phyloP scores from a whole-genome alignment of 176 grass and related monocot species.

The Phragmites australis region DNA sequence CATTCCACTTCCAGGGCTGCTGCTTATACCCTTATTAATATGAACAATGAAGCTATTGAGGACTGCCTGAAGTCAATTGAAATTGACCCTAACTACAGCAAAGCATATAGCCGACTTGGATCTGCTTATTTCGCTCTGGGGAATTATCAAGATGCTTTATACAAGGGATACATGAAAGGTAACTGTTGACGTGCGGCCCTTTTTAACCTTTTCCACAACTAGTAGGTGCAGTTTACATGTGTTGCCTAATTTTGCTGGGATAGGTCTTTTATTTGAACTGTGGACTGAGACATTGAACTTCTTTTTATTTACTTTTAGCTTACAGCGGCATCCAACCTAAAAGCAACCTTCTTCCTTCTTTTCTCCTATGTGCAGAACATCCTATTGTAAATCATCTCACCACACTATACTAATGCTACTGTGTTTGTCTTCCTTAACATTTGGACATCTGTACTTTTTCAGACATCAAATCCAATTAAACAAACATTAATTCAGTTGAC shows the following conservation, averaged over 20 bases:
- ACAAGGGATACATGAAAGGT: conserved; percentile 63
- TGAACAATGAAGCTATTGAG: conserved; percentile 62
- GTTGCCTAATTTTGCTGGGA: neutral
- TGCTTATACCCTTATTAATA: conserved; percentile 63
- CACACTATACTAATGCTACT: neutral
- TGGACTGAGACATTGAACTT: neutral
- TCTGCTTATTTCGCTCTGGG: conserved; percentile 59
- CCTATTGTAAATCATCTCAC: neutral
- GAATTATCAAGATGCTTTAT: conserved; percentile 54
- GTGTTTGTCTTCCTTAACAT: neutral
- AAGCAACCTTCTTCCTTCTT: neutral
- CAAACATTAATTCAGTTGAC: conserved; percentile 9
- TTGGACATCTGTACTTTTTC: neutral
- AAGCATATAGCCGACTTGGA: conserved; percentile 59
- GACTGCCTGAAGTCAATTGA: conserved; percentile 78
- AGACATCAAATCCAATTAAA: conserved; percentile 1
- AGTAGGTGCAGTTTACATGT: neutral
- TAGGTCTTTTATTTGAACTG: conserved; percentile 2
- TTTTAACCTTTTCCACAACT: neutral
- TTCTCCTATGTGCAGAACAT: neutral
- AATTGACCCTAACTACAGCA: conserved; percentile 75
- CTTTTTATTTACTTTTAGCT: neutral
- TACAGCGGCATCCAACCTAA: neutral
- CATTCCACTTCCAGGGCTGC: conserved; percentile 69
- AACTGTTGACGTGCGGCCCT: neutral